Evolutionary conservation across 768 basidiomycete species (phyloP), one percentile per base, ranked within the genome.

Genomic region (Bullera alba): DNA sequence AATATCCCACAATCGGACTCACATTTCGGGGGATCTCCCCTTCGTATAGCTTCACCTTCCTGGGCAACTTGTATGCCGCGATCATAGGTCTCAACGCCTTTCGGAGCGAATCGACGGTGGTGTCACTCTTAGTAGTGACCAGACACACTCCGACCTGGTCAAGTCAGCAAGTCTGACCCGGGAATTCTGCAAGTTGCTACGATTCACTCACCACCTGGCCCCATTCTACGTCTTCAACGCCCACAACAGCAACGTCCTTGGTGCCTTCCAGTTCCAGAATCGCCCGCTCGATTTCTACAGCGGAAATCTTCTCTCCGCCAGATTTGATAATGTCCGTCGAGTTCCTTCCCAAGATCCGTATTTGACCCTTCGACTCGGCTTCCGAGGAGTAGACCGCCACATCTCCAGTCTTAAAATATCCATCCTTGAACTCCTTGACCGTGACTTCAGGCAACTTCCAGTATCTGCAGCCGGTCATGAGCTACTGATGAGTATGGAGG

Each of bases 331-430:
- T 60, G 43, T 65, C 63, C 23, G 60, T 64, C 12, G 50, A 53
- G 27, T 42, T 53, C 7, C 68, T 32, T 1, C 68, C 68, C 10
- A 65, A 49, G 23, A 70, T 57, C 36, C 56, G 50, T 34, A 51
- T 53, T 14, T 54, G 57, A 15, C 63, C 51, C 21, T 28, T 22
- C 16, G 51, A 46, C 4, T n/a, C 57, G 7, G 55, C 30, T 12
- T 56, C 58, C n/a, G 43, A 42, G 4, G 60, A 54, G 17, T 53
- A 56, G 10, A 67, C 50, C 16, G 57, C 68, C 23, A 70, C 56
- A 43, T 70, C 68, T 14, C 68, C 68, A 2, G 68, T 63, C 54
- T 65, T 67, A 52, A 70, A 70, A 63, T 63, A 70, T 19, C 59
- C 56, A 36, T 62, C 63, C 15, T 48, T 44, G 47, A 65, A 65